A percentile compares a stretch with the other conserved stretches of the same genome.
phyloP scores from a whole-genome alignment of 805 yeast species.

The Grigorovia transvaalensis region DNA sequence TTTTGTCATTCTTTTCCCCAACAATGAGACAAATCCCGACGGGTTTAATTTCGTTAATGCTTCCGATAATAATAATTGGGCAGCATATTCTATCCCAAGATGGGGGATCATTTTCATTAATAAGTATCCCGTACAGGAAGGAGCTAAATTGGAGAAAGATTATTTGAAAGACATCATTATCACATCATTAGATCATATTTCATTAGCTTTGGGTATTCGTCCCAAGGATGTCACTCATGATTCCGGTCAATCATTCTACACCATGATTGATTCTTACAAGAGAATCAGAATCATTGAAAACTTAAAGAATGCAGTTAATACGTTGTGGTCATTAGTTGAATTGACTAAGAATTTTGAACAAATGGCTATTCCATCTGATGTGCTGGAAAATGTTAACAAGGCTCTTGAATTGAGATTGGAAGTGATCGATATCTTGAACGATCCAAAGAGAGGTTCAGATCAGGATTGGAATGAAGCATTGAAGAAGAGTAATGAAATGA shows the following conservation, averaged over 20 bases:
- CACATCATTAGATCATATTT: slow-evolving; percentile 63
- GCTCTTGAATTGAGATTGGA: slow-evolving; percentile 37
- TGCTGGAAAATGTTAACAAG: slow-evolving; percentile 44
- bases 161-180: slow-evolving; percentile 53
- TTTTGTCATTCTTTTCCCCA: slow-evolving; percentile 41
- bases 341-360: slow-evolving; percentile 59
- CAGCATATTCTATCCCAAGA: slow-evolving; percentile 63
- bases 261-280: slow-evolving; percentile 56
- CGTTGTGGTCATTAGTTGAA: slow-evolving; percentile 61
- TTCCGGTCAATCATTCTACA: slow-evolving; percentile 36
- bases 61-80: slow-evolving; percentile 11
- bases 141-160: not conserved
- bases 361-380: slow-evolving; percentile 74
- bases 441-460: slow-evolving; percentile 24
- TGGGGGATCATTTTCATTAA: slow-evolving; percentile 62
- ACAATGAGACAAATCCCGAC: slow-evolving; percentile 21
- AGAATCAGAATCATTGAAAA: slow-evolving; percentile 51
- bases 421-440: slow-evolving; percentile 21
- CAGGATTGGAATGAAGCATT: slow-evolving; percentile 42
- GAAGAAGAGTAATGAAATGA: slow-evolving; percentile 39
- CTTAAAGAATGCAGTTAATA: slow-evolving; percentile 51
- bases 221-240: slow-evolving; percentile 30
- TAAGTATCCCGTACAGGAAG: slow-evolving; percentile 29
- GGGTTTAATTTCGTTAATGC: slow-evolving; percentile 32
- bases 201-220: slow-evolving; percentile 64